phyloP scores from a whole-genome alignment of 306 rosid species.

The Prunus mongolica region DNA sequence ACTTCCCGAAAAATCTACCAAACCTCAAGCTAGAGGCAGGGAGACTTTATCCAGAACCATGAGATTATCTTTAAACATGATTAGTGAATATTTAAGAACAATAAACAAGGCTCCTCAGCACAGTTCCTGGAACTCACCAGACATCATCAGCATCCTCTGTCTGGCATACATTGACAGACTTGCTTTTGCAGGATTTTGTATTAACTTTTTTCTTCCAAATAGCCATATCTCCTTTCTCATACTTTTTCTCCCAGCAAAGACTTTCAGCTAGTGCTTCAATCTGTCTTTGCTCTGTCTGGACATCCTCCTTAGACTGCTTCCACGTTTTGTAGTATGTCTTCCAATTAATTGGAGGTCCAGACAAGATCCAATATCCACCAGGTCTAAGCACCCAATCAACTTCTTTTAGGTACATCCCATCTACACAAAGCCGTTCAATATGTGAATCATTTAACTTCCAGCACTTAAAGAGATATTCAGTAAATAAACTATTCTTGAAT shows the following conservation, averaged over 20 bases:
- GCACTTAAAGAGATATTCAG: background rate
- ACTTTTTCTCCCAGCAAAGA: constrained; percentile 97
- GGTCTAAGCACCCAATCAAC: constrained; percentile 97
- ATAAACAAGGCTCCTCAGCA: background rate
- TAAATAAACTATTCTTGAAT: background rate
- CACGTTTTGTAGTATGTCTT: constrained; percentile 84
- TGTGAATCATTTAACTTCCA: constrained; percentile 10
- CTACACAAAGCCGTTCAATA: constrained; percentile 41
- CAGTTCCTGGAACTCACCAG: constrained; percentile 51
- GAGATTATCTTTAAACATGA: background rate
- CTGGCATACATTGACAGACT: constrained; percentile 44
- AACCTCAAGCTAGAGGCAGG: background rate
- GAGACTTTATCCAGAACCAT: background rate
- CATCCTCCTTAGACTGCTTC: constrained; percentile 81
- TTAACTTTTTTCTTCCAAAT: constrained; percentile 74
- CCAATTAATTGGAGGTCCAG: constrained; percentile 99
- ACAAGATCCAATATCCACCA: constrained; percentile 93
- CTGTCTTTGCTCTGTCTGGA: constrained; percentile 74
- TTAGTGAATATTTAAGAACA: background rate
- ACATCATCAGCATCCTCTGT: constrained; percentile 67
- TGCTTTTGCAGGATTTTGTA: constrained; percentile 60
- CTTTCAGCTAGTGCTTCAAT: constrained; percentile 77
- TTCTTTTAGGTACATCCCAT: constrained; percentile 84
- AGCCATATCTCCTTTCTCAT: constrained; percentile 94
- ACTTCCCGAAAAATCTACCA: background rate